These are phyloP conservation scores for Cercospora brassicicola DNA, from an alignment of 2,329 filamentous ascomycete genomes.

Conservation along the genomic window DNA sequence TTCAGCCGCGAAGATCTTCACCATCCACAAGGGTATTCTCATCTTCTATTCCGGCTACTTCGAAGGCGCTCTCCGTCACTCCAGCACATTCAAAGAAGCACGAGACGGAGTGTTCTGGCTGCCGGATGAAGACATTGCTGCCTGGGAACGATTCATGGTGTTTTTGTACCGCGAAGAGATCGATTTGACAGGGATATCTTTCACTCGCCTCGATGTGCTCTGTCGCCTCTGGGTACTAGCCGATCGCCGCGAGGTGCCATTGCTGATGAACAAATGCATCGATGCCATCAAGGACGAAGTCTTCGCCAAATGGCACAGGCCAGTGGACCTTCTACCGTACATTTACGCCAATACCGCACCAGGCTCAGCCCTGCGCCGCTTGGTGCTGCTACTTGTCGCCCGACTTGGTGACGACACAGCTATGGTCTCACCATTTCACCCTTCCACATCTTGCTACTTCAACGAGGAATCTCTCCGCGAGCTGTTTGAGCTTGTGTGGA, in stretches of 20 bases:
- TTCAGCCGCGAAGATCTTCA: background rate
- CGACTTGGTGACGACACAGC: background rate
- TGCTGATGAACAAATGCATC: background rate
- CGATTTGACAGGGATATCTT: background rate
- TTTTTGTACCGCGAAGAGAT: background rate
- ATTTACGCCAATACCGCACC: conserved; percentile 13
- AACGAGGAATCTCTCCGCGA: background rate
- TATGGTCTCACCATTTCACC: background rate
- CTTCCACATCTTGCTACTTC: background rate
- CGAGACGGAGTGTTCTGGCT: background rate
- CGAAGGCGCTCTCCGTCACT: background rate
- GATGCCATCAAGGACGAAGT: background rate
- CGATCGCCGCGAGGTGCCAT: background rate
- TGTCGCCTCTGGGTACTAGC: background rate
- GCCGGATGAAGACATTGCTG: background rate
- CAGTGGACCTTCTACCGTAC: background rate
- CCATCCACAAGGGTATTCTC: background rate
- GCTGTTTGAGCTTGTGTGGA: background rate
- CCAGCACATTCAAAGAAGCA: background rate
- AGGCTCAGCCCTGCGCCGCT: background rate
- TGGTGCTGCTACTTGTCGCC: background rate
- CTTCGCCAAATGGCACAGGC: background rate
- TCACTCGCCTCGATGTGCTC: background rate
- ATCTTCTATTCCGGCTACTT: background rate
- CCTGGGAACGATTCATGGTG: background rate